A percentile compares a stretch with the other conserved stretches of the same genome.
Conservation (phyloP, 2,329 filamentous ascomycete species). For the Pestalotiopsis sp. region DNA sequence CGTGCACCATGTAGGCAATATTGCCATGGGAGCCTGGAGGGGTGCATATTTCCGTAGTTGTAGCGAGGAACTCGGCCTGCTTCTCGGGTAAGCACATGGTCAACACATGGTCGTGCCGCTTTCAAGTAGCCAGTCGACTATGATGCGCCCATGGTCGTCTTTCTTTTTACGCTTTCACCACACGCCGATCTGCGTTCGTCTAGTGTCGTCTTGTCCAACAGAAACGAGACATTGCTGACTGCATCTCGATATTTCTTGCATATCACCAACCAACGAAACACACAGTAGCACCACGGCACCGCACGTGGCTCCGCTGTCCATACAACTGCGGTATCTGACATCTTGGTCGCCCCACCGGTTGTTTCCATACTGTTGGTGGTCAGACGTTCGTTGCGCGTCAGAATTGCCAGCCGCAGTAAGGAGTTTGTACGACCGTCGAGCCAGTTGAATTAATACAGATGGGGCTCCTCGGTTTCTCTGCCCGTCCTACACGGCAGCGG, state of each 20-base stretch:
- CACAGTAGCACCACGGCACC: not conserved
- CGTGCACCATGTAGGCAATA: no score
- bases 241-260: not conserved
- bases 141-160: not conserved
- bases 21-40: no score
- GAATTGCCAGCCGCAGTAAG: not conserved
- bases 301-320: not conserved
- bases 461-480: not conserved
- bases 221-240: not conserved
- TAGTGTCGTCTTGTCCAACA: not conserved
- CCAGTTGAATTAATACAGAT: not conserved
- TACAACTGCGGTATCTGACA: not conserved
- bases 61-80: no score
- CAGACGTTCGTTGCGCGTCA: not conserved
- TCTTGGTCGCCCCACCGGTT: not conserved
- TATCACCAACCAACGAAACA: not conserved
- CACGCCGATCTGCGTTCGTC: not conserved
- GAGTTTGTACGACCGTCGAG: not conserved
- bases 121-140: no score
- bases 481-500: not conserved
- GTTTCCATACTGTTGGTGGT: not conserved
- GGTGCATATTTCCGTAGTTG: no score
- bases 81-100: no score
- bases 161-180: not conserved
- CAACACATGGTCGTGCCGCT: no score